A percentile compares a stretch with the other conserved stretches of the same genome.
Evolutionary conservation across 1,284 basidiomycete species (phyloP).

Genomic region (Coniferiporia sulphurascens): DNA sequence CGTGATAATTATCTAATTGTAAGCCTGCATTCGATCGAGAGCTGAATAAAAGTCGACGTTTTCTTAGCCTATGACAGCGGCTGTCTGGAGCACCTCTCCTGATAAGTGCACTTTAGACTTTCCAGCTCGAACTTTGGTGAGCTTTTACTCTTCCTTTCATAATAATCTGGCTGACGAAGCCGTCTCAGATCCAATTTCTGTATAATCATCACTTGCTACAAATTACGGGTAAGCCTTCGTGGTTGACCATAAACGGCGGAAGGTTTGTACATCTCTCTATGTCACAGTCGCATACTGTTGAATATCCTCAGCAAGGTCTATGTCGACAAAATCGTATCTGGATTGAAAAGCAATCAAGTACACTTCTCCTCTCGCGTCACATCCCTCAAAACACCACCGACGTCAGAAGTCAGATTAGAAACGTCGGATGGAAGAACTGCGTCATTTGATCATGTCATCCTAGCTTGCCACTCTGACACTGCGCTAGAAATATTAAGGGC

Average conservation of each 20-base stretch:
- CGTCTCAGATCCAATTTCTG: slow-evolving; percentile 60
- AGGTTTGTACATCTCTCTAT: slow-evolving; percentile 39
- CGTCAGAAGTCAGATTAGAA: slow-evolving; percentile 35
- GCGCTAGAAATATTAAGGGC: slow-evolving; percentile 53
- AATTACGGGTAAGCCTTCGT: slow-evolving; percentile 67
- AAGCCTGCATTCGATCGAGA: slow-evolving; percentile 26
- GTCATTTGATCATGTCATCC: slow-evolving; percentile 70
- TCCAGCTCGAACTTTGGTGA: slow-evolving; percentile 65
- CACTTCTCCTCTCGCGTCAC: slow-evolving; percentile 59
- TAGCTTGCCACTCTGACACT: slow-evolving; percentile 75
- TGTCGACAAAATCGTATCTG: slow-evolving; percentile 58
- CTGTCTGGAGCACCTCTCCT: slow-evolving; percentile 79
- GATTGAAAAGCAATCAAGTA: slow-evolving; percentile 47
- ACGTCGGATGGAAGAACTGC: slow-evolving; percentile 39
- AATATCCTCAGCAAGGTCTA: slow-evolving; percentile 48
- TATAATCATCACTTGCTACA: slow-evolving; percentile 80
- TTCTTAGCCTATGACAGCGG: slow-evolving; percentile 71
- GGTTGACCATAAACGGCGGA: slow-evolving; percentile 74
- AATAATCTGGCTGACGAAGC: background rate
- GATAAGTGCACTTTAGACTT: slow-evolving; percentile 69
- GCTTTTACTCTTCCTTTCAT: slow-evolving; percentile 12
- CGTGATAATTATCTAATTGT: slow-evolving; percentile 79
- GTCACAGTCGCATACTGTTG: background rate
- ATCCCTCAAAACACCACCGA: slow-evolving; percentile 29
- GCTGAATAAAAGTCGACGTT: slow-evolving; percentile 5